Evolutionary conservation across 164 flowering plant genomes (phyloP), one percentile per base, ranked within the genome.

Genomic region (Tetrastigma voinierianum): DNA sequence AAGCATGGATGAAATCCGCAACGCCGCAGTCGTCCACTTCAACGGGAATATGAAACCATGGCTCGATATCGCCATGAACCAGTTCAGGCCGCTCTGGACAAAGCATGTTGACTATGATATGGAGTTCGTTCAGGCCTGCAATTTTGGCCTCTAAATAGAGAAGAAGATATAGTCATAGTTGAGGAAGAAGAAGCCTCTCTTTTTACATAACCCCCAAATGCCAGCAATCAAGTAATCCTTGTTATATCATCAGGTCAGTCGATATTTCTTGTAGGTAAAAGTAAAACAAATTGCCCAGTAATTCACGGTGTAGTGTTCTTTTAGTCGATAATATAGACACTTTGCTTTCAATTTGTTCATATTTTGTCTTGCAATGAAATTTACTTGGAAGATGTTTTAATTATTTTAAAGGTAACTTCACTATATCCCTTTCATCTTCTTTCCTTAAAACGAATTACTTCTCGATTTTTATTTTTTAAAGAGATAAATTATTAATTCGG

Each of bases 31-130:
- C 20, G 80, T 82, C 68, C 86, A 82, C 74, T 82, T 76, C 70
- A 82, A 82, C 56, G 84, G 86, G 54, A 82, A 82, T 24, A 82
- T 82, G 86, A 80, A 82, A 71, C 83, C 83, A 0, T 82, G 86
- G 86, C 83, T 80, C 44, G 86, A 82, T 58, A 82, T 82, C 20
- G 83, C 83, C 49, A 78, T 82, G 80, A 80, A 68, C 64, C 83
- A 80, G 65, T 82, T 73, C 45, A 68, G 69, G 55, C 80, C 82
- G 1, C 80, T 77, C 2, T 82, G 86, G 86, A 70, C 79, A 2
- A 80, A 78, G 65, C 74, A 80, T 47, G 83, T 82, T 44, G 86
- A 80, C 57, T 75, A 80, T 48, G 86, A 78, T 2, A 57, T 74
- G 73, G 86, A 82, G 52, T 82, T 73, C 49, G 78, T 80, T 40